Base-by-base conservation (phyloP, 257 asterid genomes). In the Primulina eburnea region DNA sequence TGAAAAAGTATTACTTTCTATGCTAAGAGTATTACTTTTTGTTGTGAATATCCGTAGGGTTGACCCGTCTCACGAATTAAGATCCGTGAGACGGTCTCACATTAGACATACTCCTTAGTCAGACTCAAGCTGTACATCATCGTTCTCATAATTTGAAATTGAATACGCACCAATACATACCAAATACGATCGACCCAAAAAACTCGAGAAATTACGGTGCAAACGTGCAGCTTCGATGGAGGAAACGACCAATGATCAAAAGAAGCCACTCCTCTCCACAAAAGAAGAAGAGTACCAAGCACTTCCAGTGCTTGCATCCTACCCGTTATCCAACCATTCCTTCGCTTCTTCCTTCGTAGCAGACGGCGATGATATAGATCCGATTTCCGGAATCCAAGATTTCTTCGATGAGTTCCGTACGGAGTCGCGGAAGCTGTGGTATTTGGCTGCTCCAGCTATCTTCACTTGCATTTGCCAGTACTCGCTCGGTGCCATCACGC, bases 401-500 rank as follows among this genome's bases (percentile, higher is more conserved):
- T 75, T 75, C 75, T 57, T 21, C 2, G 21, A 59, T 1, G 75
- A 64, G 10, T 75, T 75, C 72, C 58, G 33, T 26, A 26, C 50
- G 14, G 79, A 75, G 38, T 75, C 64, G 0, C 58, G 72, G 8
- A 75, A 70, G 79, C 76, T 70, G 0, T 75, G 79, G 79, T 75
- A 7, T 58, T 35, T 75, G 5, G 79, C 79, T 0, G 76, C 69
- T 3, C 79, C 79, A 52, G 79, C 79, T 40, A 70, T 75, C 12
- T 70, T 75, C 56, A 75, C 79, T 16, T 75, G 75, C 65, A 26
- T 75, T n/a, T 75, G 70, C 68, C 79, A 75, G 72, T 75, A 75
- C 72, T 70, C 75, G 0, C 79, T 75, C 50, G 79, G 79, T 4
- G 79, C 79, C 67, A 29, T 75, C 58, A 72, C 76, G 1, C 75